Percentiles rank a stretch among this genome's conserved stretches.
Evolutionary conservation across 1,284 basidiomycete genomes (phyloP).

Genomic region (Pyrrhoderma lamaoense): DNA sequence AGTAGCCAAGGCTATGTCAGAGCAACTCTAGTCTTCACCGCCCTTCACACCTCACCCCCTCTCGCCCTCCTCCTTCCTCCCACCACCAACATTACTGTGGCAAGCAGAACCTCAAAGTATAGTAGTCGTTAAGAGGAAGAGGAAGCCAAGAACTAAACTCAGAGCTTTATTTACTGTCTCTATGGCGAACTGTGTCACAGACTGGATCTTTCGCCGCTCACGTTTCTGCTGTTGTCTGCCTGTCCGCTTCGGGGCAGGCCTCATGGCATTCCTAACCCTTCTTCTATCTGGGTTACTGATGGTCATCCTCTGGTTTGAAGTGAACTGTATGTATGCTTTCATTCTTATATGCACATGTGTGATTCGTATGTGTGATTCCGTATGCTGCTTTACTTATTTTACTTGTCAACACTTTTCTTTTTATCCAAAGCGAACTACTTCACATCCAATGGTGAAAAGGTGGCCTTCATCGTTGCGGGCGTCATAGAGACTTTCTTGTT

Average conservation of each 20-base stretch:
- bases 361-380: no score
- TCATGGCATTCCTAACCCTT: constrained; percentile 45
- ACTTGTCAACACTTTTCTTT: neutral
- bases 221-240: constrained; percentile 59
- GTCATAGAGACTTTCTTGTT: constrained; percentile 46
- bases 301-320: constrained; percentile 51
- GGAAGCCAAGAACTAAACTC: no score
- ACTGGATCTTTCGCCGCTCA: constrained; percentile 36
- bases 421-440: constrained; percentile 30
- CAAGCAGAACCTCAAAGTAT: no score
- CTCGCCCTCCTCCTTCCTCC: no score
- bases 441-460: constrained; percentile 33
- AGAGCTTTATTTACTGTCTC: no score
- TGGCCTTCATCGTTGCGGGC: constrained; percentile 41
- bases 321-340: constrained; percentile 39
- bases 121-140: no score
- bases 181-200: constrained; percentile 37
- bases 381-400: no score
- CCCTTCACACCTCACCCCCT: no score
- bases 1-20: no score
- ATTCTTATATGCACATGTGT: no score
- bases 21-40: no score
- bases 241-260: constrained; percentile 52
- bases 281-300: constrained; percentile 44
- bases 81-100: no score